phyloP scores from a whole-genome alignment of 2,329 filamentous ascomycete genomes.

The Pseudocercospora pini-densiflorae region DNA sequence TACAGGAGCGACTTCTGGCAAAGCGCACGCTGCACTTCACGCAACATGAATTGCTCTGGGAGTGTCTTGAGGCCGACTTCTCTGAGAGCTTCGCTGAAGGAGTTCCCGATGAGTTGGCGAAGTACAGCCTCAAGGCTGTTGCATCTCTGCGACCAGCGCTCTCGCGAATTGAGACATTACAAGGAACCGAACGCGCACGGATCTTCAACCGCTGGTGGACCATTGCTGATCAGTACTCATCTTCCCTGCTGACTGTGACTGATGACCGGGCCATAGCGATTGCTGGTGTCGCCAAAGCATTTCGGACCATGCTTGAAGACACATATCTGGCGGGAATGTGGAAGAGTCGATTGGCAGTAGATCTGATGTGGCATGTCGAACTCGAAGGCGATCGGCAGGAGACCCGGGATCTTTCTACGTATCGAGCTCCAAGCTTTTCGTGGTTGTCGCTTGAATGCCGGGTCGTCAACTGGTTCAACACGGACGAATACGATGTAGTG shows the following conservation, averaged over 20 bases:
- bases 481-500: not conserved
- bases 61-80: not conserved
- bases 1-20: constrained; percentile 2
- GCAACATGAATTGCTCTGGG: not conserved
- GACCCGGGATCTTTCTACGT: not conserved
- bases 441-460: not conserved
- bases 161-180: not conserved
- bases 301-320: not conserved
- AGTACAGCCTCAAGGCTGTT: not conserved
- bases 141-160: no score
- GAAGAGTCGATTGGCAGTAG: not conserved
- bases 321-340: constrained; percentile 8
- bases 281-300: not conserved
- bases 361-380: constrained; percentile 2
- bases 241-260: not conserved
- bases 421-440: not conserved
- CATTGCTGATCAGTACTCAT: not conserved
- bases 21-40: not conserved
- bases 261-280: constrained; percentile 1
- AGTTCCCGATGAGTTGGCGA: not conserved
- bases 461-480: not conserved
- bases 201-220: not conserved
- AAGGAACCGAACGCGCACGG: not conserved
- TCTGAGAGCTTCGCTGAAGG: not conserved
- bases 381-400: not conserved